Evolutionary conservation across 805 yeast species (phyloP).

Genomic region (Priceomyces haplophilus): DNA sequence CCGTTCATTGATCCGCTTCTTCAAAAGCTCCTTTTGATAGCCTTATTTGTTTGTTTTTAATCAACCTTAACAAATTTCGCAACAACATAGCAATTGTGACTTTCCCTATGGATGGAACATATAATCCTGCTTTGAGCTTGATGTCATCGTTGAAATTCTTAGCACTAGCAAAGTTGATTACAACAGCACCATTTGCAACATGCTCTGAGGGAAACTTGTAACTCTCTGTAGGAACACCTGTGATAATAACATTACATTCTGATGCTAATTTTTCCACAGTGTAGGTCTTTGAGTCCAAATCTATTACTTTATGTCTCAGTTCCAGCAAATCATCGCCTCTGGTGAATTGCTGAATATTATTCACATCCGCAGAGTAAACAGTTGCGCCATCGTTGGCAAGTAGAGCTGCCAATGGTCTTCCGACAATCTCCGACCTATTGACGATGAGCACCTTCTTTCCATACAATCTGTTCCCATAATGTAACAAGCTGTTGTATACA

Average conservation of each 20-base stretch:
- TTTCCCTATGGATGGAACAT: conserved; percentile 94
- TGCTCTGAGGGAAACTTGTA: conserved; percentile 85
- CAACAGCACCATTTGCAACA: conserved; percentile 84
- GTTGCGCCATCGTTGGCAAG: conserved; percentile 97
- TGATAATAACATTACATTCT: conserved; percentile 85
- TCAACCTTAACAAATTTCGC: conserved; percentile 80
- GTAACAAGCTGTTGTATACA: conserved; percentile 75
- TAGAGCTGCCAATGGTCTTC: conserved; percentile 93
- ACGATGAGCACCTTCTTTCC: conserved; percentile 91
- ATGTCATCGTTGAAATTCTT: conserved; percentile 84
- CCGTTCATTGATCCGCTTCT: background rate
- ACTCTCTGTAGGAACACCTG: conserved; percentile 85
- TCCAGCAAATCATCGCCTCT: conserved; percentile 88
- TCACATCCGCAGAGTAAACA: conserved; percentile 87
- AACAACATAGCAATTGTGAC: conserved; percentile 94
- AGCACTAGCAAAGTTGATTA: conserved; percentile 84
- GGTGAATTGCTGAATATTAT: conserved; percentile 85
- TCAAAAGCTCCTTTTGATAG: background rate
- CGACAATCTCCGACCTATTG: conserved; percentile 94
- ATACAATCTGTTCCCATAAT: conserved; percentile 87
- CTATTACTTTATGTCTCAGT: conserved; percentile 73
- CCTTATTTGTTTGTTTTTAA: conserved; percentile 55
- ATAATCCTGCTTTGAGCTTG: conserved; percentile 81
- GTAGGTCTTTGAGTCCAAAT: conserved; percentile 45
- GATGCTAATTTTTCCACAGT: conserved; percentile 64